phyloP scores from a whole-genome alignment of 371 early-diverging fungal genomes.

The Mucor velutinosus region DNA sequence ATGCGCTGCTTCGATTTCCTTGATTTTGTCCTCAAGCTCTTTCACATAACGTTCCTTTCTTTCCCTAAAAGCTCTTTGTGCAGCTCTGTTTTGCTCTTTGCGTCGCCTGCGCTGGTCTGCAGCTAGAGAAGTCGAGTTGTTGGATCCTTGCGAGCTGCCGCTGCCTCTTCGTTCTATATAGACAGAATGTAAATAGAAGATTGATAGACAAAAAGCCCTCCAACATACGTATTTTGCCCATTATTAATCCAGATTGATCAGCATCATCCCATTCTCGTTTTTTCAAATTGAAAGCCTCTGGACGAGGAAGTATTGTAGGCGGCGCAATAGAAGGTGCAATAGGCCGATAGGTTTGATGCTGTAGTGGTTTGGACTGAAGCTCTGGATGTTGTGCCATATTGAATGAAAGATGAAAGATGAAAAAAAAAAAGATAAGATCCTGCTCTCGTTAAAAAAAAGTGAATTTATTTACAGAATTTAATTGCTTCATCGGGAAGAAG shows the following conservation, averaged over 20 bases:
- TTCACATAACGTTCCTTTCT: constrained; percentile 73
- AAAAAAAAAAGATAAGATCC: not conserved
- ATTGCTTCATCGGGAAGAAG: not conserved
- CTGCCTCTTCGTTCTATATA: constrained; percentile 8
- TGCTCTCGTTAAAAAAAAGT: not conserved
- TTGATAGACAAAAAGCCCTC: not conserved
- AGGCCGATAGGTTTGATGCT: constrained; percentile 14
- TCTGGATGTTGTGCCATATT: not conserved
- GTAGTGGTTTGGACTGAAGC: not conserved
- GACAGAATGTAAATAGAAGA: not conserved
- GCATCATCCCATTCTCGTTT: constrained; percentile 19
- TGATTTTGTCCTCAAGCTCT: constrained; percentile 68
- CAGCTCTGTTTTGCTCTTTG: constrained; percentile 80
- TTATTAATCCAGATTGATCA: not conserved
- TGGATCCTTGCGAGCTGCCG: constrained; percentile 13
- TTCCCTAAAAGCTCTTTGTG: constrained; percentile 78
- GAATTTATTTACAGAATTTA: not conserved
- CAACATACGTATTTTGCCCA: constrained; percentile 1
- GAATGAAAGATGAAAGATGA: not conserved
- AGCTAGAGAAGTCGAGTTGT: not conserved
- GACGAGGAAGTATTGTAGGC: constrained; percentile 16
- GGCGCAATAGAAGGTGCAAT: constrained; percentile 25
- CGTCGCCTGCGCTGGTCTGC: constrained; percentile 54
- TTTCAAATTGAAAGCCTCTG: constrained; percentile 1
- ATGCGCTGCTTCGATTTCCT: constrained; percentile 57